Percentiles rank a stretch among this genome's conserved stretches.
These are phyloP conservation scores for Penicilliopsis zonata DNA, from an alignment of 495 filamentous ascomycete species.

Conservation along the genomic window DNA sequence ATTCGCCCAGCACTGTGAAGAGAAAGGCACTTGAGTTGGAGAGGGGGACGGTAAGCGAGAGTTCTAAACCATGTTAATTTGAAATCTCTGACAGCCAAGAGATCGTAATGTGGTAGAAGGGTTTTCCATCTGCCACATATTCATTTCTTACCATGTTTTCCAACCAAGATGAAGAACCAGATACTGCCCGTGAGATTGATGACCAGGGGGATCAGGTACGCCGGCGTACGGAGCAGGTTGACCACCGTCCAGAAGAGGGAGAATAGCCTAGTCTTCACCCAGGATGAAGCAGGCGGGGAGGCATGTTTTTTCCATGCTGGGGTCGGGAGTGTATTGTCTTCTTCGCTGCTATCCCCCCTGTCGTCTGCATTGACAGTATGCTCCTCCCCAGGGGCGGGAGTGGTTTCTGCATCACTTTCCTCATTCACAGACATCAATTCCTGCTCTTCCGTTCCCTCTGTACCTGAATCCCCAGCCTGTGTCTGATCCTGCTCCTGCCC, in stretches of 20 bases:
- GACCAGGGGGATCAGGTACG: conserved; percentile 74
- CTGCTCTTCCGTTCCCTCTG: conserved; percentile 4
- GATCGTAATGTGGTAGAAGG: too few relatives aligned
- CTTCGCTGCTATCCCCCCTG: not conserved
- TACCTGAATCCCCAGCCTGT: too few relatives aligned
- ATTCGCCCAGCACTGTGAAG: conserved; percentile 90
- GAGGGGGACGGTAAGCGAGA: conserved; percentile 89
- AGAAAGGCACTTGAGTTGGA: conserved; percentile 89
- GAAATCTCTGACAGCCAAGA: too few relatives aligned
- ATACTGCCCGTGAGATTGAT: conserved; percentile 89
- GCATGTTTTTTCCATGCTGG: conserved; percentile 13
- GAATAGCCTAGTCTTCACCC: conserved; percentile 41
- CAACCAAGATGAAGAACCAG: conserved; percentile 96
- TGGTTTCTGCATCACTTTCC: conserved; percentile 4
- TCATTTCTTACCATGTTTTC: conserved; percentile 70
- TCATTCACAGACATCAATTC: conserved; percentile 8
- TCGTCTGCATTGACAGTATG: not conserved
- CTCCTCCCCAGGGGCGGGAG: not conserved
- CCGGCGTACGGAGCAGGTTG: conserved; percentile 68
- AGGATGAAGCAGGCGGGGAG: conserved; percentile 14
- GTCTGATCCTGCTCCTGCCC: conserved; percentile 6
- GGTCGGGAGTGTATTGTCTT: conserved; percentile 4
- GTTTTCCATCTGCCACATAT: too few relatives aligned
- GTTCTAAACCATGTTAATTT: too few relatives aligned
- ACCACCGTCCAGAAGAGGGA: conserved; percentile 57